Base-by-base conservation (phyloP, 2,329 filamentous ascomycete species). In the Epichloe uncinata region DNA sequence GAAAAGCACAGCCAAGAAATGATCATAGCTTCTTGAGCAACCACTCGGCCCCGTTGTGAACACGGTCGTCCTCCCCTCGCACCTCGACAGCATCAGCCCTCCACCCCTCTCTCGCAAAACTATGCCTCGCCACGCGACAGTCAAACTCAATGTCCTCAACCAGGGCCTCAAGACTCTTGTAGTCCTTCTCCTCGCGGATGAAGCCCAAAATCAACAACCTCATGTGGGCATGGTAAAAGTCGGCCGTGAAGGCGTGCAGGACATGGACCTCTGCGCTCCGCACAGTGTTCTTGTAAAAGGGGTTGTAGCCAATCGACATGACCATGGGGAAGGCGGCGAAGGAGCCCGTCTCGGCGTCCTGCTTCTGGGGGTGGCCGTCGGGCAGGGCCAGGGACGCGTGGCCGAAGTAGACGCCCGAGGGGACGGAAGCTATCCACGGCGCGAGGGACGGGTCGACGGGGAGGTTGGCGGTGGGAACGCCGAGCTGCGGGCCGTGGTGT, bases 381-480 rank as follows among this genome's bases (percentile, higher is more conserved):
- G 77, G 71, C 9, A 84, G 74, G 53, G 78, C 73, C 34, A 97
- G 78, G 0, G 85, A 80, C 4, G 88, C 88, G 73, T 86, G 95
- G 61, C 93, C 93, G 64, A 90, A 97, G 75, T 97, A 97, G 55
- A 97, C 86, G 56, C 93, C 93, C 1, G 82, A 87, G 51, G 79
- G 73, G 49, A 86, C 73, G 56, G 77, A 71, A 35, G 69, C 65
- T 63, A 84, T 81, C 80, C 80, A 84, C 9, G 77, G 71, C 34
- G 73, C 69, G 6, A 74, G 66, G 59, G 79, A 60, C 49, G 75
- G 73, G 66, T 85, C 82, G 47, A 91, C 84, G 59, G 81, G 81
- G 42, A 97, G 81, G 73, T 97, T 98, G 63, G 93, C 93, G 2
- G 93, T 97, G 2, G 93, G 93, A 64, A 97, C 96, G 58, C 91